Percentiles rank a stretch among this genome's conserved stretches.
Evolutionary conservation across 2,329 filamentous ascomycete genomes (phyloP).

Genomic region (Fusarium citri): DNA sequence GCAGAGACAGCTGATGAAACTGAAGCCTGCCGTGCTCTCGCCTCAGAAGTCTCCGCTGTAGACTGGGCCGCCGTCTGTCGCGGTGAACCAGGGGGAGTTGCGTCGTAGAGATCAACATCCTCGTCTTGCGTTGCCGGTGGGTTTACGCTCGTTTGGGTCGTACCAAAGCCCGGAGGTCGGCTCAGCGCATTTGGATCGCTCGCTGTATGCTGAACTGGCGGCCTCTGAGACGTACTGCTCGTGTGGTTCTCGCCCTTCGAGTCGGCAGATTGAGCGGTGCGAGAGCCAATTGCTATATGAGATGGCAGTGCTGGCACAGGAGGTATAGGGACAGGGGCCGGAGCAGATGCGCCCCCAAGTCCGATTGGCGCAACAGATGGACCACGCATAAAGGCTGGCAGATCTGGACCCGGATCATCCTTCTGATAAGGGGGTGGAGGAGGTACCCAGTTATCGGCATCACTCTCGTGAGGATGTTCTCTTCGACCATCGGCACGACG

Average conservation of each 20-base stretch:
- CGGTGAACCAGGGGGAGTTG: slow-evolving; percentile 60
- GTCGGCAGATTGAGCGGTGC: slow-evolving; percentile 1
- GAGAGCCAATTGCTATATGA: background rate
- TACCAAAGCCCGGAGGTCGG: slow-evolving; percentile 42
- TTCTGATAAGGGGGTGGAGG: slow-evolving; percentile 84
- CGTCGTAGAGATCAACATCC: slow-evolving; percentile 61
- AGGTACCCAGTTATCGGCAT: slow-evolving; percentile 89
- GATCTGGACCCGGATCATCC: slow-evolving; percentile 66
- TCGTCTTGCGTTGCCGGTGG: slow-evolving; percentile 45
- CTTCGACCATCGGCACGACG: slow-evolving; percentile 75
- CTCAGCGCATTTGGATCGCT: slow-evolving; percentile 52
- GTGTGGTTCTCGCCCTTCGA: slow-evolving; percentile 18
- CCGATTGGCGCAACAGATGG: slow-evolving; percentile 54
- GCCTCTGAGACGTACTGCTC: slow-evolving; percentile 23
- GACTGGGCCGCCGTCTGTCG: slow-evolving; percentile 17
- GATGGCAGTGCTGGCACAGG: slow-evolving; percentile 20
- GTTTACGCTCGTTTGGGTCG: slow-evolving; percentile 49
- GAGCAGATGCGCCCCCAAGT: slow-evolving; percentile 43
- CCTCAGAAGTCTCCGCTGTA: slow-evolving; percentile 8
- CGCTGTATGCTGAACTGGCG: slow-evolving; percentile 50
- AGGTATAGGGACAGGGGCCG: slow-evolving; percentile 34
- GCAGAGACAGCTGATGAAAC: slow-evolving; percentile 33
- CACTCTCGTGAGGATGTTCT: slow-evolving; percentile 85
- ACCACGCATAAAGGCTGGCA: slow-evolving; percentile 68
- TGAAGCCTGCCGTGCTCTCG: slow-evolving; percentile 21